Percentiles rank a stretch among this genome's conserved stretches.
phyloP scores from a whole-genome alignment of 2,329 filamentous ascomycete species.

The Pseudogymnoascus sp. region DNA sequence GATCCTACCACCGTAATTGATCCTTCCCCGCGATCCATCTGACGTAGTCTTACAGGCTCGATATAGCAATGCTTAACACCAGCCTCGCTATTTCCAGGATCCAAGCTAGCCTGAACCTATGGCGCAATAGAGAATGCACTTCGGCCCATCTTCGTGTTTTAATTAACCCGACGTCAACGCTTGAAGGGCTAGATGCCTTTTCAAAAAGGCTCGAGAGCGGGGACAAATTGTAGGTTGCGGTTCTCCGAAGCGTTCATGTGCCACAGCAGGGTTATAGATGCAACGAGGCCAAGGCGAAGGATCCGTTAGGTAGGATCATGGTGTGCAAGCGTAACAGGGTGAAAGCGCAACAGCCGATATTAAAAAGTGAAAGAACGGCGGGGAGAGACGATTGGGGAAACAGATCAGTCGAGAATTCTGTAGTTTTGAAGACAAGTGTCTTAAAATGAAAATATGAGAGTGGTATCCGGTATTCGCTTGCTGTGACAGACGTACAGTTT shows the following conservation, averaged over 20 bases:
- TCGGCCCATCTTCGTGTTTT: background rate
- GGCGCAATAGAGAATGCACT: background rate
- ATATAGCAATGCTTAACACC: background rate
- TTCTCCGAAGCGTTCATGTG: background rate
- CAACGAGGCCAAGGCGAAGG: background rate
- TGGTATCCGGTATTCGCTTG: no score
- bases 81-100: background rate
- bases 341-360: background rate
- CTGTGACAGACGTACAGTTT: no score
- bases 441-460: no score
- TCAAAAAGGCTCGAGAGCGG: background rate
- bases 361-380: background rate
- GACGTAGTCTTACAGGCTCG: background rate
- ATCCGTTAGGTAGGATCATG: background rate
- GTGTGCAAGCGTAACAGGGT: background rate
- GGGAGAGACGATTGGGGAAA: no score
- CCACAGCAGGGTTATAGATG: background rate
- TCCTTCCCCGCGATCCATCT: background rate
- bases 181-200: background rate
- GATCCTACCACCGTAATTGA: background rate
- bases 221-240: background rate
- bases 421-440: no score
- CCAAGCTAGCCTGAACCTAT: background rate
- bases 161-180: background rate
- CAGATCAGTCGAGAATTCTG: no score